phyloP scores from a whole-genome alignment of 441 rosid genomes.

The Eutrema salsugineum region DNA sequence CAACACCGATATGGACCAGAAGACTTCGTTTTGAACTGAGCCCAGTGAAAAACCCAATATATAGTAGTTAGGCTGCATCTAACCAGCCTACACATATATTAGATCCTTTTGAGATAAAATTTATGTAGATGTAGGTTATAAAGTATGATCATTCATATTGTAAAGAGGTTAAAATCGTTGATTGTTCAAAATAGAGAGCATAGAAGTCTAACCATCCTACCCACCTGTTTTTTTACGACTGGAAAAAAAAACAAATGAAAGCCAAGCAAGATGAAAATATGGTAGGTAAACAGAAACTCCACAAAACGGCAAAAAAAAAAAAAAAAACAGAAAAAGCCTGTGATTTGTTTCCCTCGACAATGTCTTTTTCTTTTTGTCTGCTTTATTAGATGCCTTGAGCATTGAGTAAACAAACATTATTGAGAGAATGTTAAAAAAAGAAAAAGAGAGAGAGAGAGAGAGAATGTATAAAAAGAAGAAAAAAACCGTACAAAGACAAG shows the following conservation, averaged over 20 bases:
- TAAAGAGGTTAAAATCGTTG: background rate
- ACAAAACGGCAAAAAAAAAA: conserved; percentile 1
- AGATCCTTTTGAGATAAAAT: background rate
- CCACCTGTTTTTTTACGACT: no score
- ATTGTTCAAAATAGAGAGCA: background rate
- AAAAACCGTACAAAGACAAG: conserved; percentile 9
- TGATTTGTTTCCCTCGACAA: conserved; percentile 6
- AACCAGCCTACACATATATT: background rate
- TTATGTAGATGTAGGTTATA: background rate
- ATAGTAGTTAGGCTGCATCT: background rate
- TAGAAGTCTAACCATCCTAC: background rate
- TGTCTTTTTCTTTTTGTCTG: conserved; percentile 25
- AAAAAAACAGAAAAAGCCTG: conserved; percentile 4
- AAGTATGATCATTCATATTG: background rate
- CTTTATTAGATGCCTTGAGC: conserved; percentile 29
- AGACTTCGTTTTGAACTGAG: background rate
- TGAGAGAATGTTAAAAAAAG: background rate
- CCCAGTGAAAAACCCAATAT: background rate
- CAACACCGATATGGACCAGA: background rate
- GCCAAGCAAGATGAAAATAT: background rate
- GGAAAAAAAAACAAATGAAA: background rate
- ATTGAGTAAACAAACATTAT: conserved; percentile 16
- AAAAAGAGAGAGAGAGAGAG: background rate
- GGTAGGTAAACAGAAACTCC: background rate
- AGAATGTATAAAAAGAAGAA: background rate